phyloP scores from a whole-genome alignment of 257 asterid species.

The Solanum pinnatisectum region DNA sequence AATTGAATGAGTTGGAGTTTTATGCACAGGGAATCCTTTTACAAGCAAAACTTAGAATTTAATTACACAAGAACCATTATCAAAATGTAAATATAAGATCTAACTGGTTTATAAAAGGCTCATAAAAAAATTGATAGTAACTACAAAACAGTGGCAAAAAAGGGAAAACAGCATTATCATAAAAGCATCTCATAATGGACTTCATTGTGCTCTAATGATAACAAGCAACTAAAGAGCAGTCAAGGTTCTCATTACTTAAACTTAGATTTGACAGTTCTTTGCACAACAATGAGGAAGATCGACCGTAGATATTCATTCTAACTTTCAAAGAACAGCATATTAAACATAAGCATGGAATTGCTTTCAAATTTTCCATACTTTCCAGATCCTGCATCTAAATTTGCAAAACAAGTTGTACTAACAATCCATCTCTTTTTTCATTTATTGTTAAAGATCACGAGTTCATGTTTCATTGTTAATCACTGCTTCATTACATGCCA shows the following conservation, averaged over 20 bases:
- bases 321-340: background rate
- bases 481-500: background rate
- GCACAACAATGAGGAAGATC: background rate
- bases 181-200: background rate
- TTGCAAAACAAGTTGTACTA: background rate
- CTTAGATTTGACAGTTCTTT: background rate
- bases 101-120: background rate
- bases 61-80: background rate
- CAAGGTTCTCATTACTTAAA: background rate
- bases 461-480: background rate
- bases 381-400: conserved; percentile 19
- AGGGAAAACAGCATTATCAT: background rate
- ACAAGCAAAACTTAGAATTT: background rate
- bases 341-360: conserved; percentile 4
- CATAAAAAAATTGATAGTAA: background rate
- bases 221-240: background rate
- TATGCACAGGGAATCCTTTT: background rate
- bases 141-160: background rate
- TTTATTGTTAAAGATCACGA: background rate
- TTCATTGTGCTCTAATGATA: background rate
- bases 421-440: background rate
- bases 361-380: conserved; percentile 27
- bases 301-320: background rate
- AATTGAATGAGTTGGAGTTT: background rate
- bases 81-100: background rate